Evolutionary conservation across 2,329 filamentous ascomycete genomes (phyloP), one percentile per base, ranked within the genome.

Genomic region (Blumeria graminis): DNA sequence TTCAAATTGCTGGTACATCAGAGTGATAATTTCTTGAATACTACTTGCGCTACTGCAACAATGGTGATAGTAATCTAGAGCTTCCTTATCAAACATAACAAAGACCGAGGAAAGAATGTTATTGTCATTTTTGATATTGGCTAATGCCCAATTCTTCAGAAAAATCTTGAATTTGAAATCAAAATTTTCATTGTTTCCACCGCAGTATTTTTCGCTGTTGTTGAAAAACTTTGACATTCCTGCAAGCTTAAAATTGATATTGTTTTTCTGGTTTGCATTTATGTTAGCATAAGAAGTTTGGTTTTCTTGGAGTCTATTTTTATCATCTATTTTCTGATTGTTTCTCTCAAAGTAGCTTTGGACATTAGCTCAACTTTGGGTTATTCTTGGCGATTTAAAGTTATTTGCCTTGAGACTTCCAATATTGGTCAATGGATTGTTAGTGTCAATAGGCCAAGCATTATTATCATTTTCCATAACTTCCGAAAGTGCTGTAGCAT

Each of bases 151-250:
- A 36, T 53, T 53, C 32, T 53, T 35, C 11, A 36, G 6, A 22
- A 53, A 53, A 38, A 53, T 53, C 8, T 53, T 53, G 18, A 35
- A 39, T 53, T 53, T 53, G 34, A 39, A 53, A 22, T 36, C 38
- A 53, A 53, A 33, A 22, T 18, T 53, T 14, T 53, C 33, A 10
- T 35, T 36, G 4, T 36, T 35, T 18, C 14, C 33, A 18, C 50
- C 50, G 11, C 18, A 36, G 18, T 35, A 36, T n/a, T n/a, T n/a
- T n/a, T n/a, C n/a, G n/a, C n/a, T n/a, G n/a, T n/a, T n/a, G n/a
- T n/a, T n/a, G n/a, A n/a, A n/a, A n/a, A n/a, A n/a, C n/a, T n/a
- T n/a, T n/a, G n/a, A n/a, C n/a, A n/a, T n/a, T n/a, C n/a, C n/a
- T n/a, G n/a, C n/a, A n/a, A n/a, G n/a, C n/a, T n/a, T n/a, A n/a